These are phyloP conservation scores for Albatrellus ellisii DNA, from an alignment of 768 basidiomycete genomes.

Conservation along the genomic window DNA sequence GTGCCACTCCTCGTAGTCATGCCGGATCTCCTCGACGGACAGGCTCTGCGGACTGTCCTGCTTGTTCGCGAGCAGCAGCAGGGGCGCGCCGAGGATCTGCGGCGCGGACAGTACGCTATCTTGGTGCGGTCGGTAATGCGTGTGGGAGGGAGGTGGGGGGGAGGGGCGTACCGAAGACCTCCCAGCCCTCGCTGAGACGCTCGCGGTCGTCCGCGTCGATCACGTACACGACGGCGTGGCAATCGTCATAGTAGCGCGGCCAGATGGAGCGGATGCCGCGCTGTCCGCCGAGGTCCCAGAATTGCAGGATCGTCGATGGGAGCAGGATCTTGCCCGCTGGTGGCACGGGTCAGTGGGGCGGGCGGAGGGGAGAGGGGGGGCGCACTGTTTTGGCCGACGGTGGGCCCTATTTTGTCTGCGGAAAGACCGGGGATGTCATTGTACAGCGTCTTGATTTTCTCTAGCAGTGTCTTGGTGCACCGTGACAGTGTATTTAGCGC, in stretches of 20 bases:
- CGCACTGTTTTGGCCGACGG: conserved; percentile 95
- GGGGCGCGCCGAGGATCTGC: conserved; percentile 80
- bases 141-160: conserved; percentile 1
- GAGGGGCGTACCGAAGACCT: conserved; percentile 73
- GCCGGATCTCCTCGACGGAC: conserved; percentile 82
- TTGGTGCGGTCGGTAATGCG: conserved; percentile 20
- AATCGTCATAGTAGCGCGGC: conserved; percentile 91
- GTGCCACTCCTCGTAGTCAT: conserved; percentile 82
- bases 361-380: conserved; percentile 3
- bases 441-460: conserved; percentile 90
- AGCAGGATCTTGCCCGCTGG: conserved; percentile 87
- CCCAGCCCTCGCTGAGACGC: conserved; percentile 88
- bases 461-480: conserved; percentile 81
- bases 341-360: neutral
- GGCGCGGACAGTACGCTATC: conserved; percentile 83
- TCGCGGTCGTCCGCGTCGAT: conserved; percentile 89
- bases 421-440: conserved; percentile 78
- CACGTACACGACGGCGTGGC: conserved; percentile 93
- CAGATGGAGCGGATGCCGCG: conserved; percentile 89
- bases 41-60: conserved; percentile 76
- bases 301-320: conserved; percentile 87
- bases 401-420: conserved; percentile 90
- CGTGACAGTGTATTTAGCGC: neutral
- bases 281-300: conserved; percentile 97
- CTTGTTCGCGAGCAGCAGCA: conserved; percentile 91